Base-by-base conservation (phyloP, 2,329 filamentous ascomycete genomes). In the Fusarium nodosum region DNA sequence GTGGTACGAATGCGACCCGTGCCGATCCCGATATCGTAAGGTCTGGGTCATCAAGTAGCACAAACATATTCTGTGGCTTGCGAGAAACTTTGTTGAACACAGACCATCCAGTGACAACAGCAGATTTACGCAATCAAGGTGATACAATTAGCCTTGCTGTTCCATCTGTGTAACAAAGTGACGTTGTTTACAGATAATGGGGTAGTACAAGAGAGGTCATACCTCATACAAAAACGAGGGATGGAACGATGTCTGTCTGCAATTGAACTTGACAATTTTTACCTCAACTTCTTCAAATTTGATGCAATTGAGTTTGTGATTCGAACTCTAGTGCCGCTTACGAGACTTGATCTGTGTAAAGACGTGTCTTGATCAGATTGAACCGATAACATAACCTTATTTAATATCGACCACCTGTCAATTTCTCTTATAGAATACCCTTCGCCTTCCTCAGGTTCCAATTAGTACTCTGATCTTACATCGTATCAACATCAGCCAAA, bases 271-370 rank as follows among this genome's bases (percentile, higher is more conserved):
- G 8, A 20, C 7, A 2, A 13, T n/a, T 20, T 15, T 6, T 4
- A 11, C 2, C 1, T 28, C 8, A 8, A 20, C 9, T n/a, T 28
- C 22, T 20, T 20, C n/a, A 2, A 4, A 13, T 7, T 12, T 2
- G 9, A 20, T 0, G 6, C 11, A 9, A 39, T 41, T 52, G 24
- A 18, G 13, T 52, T 41, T 30, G 3, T 28, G 2, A 22, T 18
- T 12, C 16, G 4, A 52, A 52, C n/a, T 22, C 2, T 30, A 28
- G 4, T 20, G 12, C n/a, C 20, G 18, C n/a, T 26, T 33, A 30
- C 34, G 12, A 51, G 24, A 39, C 48, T 5, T 15, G 9, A 16
- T 11, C 18, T 28, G 1, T 28, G 8, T 36, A 7, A 10, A 26
- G 31, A 50, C 22, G 31, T 51, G 47, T 51, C 33, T 36, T 7